These are phyloP conservation scores for Spiromastix sp. DNA, from an alignment of 2,329 filamentous ascomycete species.

Conservation along the genomic window DNA sequence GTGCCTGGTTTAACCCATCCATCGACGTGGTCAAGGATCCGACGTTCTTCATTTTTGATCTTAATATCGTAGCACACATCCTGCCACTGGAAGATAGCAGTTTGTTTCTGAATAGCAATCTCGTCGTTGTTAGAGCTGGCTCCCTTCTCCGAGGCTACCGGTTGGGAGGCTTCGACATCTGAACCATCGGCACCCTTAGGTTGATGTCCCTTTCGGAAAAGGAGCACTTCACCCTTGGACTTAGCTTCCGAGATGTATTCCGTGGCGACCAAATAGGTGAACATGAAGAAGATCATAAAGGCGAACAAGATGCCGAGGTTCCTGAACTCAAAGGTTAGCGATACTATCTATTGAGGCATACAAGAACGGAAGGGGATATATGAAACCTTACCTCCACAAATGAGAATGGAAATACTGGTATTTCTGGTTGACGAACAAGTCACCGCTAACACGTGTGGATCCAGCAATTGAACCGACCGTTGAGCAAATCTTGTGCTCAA, in stretches of 20 bases:
- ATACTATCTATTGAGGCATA: neutral
- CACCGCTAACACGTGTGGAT: constrained; percentile 44
- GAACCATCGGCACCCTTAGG: constrained; percentile 31
- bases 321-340: constrained; percentile 20
- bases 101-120: constrained; percentile 50
- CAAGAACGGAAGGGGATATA: neutral
- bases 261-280: constrained; percentile 51
- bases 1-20: constrained; percentile 93
- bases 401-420: constrained; percentile 50
- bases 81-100: constrained; percentile 75
- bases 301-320: constrained; percentile 60
- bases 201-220: constrained; percentile 61
- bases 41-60: constrained; percentile 64
- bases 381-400: constrained; percentile 42
- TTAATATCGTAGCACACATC: constrained; percentile 73
- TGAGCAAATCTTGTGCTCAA: constrained; percentile 43
- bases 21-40: constrained; percentile 75
- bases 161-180: constrained; percentile 18
- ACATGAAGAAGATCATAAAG: constrained; percentile 51
- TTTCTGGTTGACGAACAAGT: constrained; percentile 43
- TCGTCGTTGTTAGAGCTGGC: constrained; percentile 16
- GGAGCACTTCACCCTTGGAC: constrained; percentile 65
- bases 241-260: constrained; percentile 56
- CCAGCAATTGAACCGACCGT: constrained; percentile 49
- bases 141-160: constrained; percentile 23